These are phyloP conservation scores for Candida dajiaensis DNA, from an alignment of 805 yeast species.

Conservation along the genomic window DNA sequence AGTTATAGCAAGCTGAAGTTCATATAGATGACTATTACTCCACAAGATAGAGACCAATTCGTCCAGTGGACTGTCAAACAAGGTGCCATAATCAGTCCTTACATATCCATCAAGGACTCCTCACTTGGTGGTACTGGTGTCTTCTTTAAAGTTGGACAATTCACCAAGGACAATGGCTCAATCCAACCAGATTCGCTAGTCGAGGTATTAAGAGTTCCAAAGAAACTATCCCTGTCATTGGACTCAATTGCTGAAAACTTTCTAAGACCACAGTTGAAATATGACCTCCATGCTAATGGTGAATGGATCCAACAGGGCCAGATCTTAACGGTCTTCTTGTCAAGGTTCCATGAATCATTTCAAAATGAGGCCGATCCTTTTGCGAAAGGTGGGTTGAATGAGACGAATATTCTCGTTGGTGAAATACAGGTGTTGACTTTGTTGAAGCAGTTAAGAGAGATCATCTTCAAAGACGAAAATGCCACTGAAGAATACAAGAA, in stretches of 20 bases:
- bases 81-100: constrained; percentile 8
- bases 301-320: constrained; percentile 13
- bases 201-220: constrained; percentile 36
- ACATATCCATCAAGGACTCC: constrained; percentile 19
- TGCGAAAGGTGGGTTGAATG: constrained; percentile 19
- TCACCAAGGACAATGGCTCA: constrained; percentile 1
- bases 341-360: constrained; percentile 13
- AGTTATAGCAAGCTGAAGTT: not conserved
- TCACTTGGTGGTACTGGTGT: constrained; percentile 33
- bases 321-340: constrained; percentile 15
- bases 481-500: constrained; percentile 3
- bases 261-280: constrained; percentile 12
- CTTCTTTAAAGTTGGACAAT: constrained; percentile 17
- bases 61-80: constrained; percentile 11
- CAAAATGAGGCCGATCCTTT: constrained; percentile 19
- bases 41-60: constrained; percentile 8
- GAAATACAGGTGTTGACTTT: constrained; percentile 19
- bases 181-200: constrained; percentile 11
- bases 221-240: constrained; percentile 26
- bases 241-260: constrained; percentile 21
- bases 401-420: constrained; percentile 23
- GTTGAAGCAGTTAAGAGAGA: constrained; percentile 13
- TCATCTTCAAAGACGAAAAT: not conserved
- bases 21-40: constrained; percentile 2
- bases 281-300: constrained; percentile 8